Base-by-base conservation (phyloP, 2,329 filamentous ascomycete genomes). In the Calonectria montana region DNA sequence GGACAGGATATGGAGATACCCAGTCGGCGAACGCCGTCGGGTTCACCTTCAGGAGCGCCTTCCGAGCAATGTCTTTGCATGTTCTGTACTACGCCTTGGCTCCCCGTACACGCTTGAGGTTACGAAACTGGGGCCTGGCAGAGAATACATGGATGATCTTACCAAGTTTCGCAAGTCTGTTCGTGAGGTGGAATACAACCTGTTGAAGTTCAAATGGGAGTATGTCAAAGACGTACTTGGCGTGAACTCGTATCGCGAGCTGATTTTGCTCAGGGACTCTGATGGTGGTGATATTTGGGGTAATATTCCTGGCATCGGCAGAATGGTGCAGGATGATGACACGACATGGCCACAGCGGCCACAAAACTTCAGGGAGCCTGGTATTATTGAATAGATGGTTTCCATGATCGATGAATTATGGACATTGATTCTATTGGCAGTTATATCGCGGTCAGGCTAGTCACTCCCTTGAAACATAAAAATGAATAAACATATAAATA, bases 181-280 rank as follows among this genome's bases (percentile, higher is more conserved):
- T n/a, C 16, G 16, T 8, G n/a, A 18, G 6, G 13, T 59, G 53
- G 53, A 59, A 13, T 23, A 23, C 12, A 37, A 39, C n/a, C 13
- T 59, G 21, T 2, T 59, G 2, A 59, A 59, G 16, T 59, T 39
- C n/a, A 39, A 15, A 23, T 9, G 2, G 4, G 3, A 13, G 23
- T 59, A 39, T 27, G 10, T 39, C 3, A 16, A 39, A 59, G 5
- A 21, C 9, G 16, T 62, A 3, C 25, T 75, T 21, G 71, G 62
- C 4, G 45, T 67, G 2, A 55, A 65, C 18, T 65, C 57, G 8
- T 73, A 75, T 4, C 31, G 47, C 5, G 50, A 67, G 15, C 43
- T 72, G 8, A 3, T 63, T 16, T 45, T 69, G 18, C 39, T 75
- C 13, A 50, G n/a, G 27, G 45, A 48, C 0, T 15, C 43, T 25